phyloP scores from a whole-genome alignment of 257 asterid genomes.

The Catharanthus roseus region DNA sequence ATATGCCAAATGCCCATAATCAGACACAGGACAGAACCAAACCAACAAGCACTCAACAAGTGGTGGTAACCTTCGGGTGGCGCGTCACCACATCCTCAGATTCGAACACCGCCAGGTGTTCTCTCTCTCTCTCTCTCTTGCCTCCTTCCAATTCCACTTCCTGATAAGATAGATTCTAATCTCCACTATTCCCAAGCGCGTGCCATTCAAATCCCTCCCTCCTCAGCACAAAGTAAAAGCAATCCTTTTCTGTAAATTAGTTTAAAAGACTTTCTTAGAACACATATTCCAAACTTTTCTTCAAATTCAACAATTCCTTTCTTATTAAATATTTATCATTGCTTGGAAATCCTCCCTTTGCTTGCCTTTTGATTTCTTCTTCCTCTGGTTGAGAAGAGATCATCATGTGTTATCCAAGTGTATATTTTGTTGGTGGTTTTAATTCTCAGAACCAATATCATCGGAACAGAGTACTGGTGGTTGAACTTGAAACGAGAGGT shows the following conservation, averaged over 20 bases:
- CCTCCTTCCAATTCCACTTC: no score
- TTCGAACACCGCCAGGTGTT: constrained; percentile 18
- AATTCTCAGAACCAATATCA: constrained; percentile 7
- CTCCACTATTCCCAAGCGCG: neutral
- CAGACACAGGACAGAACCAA: no score
- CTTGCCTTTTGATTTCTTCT: neutral
- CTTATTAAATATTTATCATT: neutral
- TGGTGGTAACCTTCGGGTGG: constrained; percentile 15
- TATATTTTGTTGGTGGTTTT: constrained; percentile 1
- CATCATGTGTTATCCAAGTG: constrained; percentile 27
- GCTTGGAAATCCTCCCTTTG: neutral
- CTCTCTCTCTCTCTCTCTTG: no score
- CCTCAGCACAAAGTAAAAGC: constrained; percentile 12
- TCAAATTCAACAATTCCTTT: constrained; percentile 1
- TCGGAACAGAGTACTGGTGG: neutral
- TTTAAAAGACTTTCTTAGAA: constrained; percentile 3
- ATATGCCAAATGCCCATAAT: neutral
- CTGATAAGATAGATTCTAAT: neutral
- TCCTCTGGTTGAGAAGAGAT: no score
- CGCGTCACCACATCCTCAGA: constrained; percentile 22
- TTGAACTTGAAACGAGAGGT: neutral
- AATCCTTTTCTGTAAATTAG: constrained; percentile 14
- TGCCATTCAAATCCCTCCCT: neutral
- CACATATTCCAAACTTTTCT: constrained; percentile 15
- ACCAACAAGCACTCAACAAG: constrained; percentile 17